These are phyloP conservation scores for Dendrobium nobile DNA, from an alignment of 106 monocot genomes.

Conservation along the genomic window DNA sequence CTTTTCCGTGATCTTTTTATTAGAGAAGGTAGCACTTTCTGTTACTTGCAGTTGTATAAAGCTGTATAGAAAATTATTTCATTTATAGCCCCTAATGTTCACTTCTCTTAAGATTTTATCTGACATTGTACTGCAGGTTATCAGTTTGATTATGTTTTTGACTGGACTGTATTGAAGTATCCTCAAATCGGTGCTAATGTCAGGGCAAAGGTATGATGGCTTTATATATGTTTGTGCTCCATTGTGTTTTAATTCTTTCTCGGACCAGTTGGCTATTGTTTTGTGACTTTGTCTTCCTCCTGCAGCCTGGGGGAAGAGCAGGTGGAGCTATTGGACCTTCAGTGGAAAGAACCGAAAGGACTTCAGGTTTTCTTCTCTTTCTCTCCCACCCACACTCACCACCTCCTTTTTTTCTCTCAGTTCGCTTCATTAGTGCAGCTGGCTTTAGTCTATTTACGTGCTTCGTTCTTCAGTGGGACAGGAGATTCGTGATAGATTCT, in stretches of 20 bases:
- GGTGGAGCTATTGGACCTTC: conserved; percentile 27
- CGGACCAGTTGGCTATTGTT: not conserved
- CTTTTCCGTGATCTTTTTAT: conserved; percentile 67
- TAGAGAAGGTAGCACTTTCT: conserved; percentile 44
- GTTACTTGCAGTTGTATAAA: not conserved
- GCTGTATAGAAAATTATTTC: not conserved
- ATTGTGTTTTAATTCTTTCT: not conserved
- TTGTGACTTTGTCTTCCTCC: not conserved
- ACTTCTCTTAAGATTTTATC: not conserved
- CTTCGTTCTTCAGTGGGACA: conserved; percentile 21
- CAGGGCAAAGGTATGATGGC: conserved; percentile 24
- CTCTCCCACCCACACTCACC: not conserved
- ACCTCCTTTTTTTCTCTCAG: not conserved
- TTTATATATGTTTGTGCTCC: not conserved
- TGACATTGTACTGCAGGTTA: conserved; percentile 31
- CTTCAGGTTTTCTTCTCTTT: conserved; percentile 17
- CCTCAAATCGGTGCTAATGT: conserved; percentile 34
- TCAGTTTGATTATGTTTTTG: conserved; percentile 74
- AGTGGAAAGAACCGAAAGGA: conserved; percentile 20
- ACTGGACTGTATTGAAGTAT: conserved; percentile 63
- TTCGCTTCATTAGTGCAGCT: not conserved
- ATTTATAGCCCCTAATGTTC: not conserved
- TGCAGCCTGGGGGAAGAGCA: conserved; percentile 16
- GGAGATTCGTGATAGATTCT: conserved; percentile 39
- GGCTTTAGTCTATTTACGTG: not conserved